Conservation (phyloP, 2,329 filamentous ascomycete genomes). For the Colletotrichum tropicale region DNA sequence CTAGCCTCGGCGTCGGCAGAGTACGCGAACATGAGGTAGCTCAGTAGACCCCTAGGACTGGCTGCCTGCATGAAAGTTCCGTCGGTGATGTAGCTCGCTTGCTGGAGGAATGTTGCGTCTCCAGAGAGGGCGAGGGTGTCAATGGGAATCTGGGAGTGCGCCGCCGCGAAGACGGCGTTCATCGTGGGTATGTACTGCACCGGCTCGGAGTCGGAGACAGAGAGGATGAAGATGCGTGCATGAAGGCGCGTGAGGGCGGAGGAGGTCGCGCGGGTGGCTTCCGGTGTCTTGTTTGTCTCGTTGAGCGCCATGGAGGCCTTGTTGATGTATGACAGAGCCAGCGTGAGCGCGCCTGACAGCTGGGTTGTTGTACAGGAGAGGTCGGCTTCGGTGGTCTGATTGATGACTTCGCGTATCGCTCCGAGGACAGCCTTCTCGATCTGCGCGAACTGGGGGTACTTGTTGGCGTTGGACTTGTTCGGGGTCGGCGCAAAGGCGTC, state of each 20-base stretch:
- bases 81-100: constrained; percentile 72
- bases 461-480: constrained; percentile 69
- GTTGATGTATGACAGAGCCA: constrained; percentile 90
- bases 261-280: constrained; percentile 36
- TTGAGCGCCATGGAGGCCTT: constrained; percentile 73
- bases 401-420: constrained; percentile 76
- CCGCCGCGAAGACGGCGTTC: constrained; percentile 97
- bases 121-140: constrained; percentile 89
- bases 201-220: constrained; percentile 83
- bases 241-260: constrained; percentile 59
- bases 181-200: constrained; percentile 97
- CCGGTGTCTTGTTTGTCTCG: constrained; percentile 53
- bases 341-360: constrained; percentile 87
- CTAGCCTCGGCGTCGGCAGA: constrained; percentile 66
- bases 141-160: constrained; percentile 85
- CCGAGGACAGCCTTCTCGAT: constrained; percentile 81
- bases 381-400: constrained; percentile 67
- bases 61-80: constrained; percentile 59
- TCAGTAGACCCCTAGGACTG: constrained; percentile 75
- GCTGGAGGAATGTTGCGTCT: constrained; percentile 90
- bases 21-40: constrained; percentile 95
- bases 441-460: constrained; percentile 89
- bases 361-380: constrained; percentile 81
- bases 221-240: constrained; percentile 86
- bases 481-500: constrained; percentile 39